Evolutionary conservation across 2,329 filamentous ascomycete genomes (phyloP).

Genomic region (Ophiostoma himal-ulmi): DNA sequence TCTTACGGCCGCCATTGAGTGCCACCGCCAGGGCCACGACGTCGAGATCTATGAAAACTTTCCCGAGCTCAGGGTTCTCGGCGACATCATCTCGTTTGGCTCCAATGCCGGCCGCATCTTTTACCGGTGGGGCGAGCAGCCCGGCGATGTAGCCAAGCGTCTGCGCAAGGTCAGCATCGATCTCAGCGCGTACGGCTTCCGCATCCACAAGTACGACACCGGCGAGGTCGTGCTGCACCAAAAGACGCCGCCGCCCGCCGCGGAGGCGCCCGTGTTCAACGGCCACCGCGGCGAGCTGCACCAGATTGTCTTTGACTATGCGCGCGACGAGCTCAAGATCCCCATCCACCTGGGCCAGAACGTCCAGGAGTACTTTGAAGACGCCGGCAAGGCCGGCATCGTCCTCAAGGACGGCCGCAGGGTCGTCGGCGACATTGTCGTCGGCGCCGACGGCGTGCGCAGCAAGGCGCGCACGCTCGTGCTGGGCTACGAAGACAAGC

Average conservation of each 20-base stretch:
- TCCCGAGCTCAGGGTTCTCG: slow-evolving; percentile 51
- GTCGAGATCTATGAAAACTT: slow-evolving; percentile 56
- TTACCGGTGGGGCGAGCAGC: slow-evolving; percentile 45
- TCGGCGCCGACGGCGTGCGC: slow-evolving; percentile 51
- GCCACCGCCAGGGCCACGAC: slow-evolving; percentile 54
- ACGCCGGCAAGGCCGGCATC: slow-evolving; percentile 47
- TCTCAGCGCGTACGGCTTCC: slow-evolving; percentile 49
- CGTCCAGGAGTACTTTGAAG: slow-evolving; percentile 51
- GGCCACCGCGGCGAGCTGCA: slow-evolving; percentile 58
- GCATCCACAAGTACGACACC: slow-evolving; percentile 55
- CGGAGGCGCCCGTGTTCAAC: slow-evolving; percentile 51
- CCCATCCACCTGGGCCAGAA: slow-evolving; percentile 49
- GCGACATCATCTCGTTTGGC: slow-evolving; percentile 59
- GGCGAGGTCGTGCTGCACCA: slow-evolving; percentile 57
- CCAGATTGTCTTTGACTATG: slow-evolving; percentile 53
- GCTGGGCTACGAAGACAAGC: slow-evolving; percentile 46
- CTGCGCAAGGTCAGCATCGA: slow-evolving; percentile 49
- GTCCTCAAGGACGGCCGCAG: slow-evolving; percentile 22
- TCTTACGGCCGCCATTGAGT: slow-evolving; percentile 58
- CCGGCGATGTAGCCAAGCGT: slow-evolving; percentile 42
- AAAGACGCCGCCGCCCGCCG: slow-evolving; percentile 38
- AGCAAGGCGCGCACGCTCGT: slow-evolving; percentile 48
- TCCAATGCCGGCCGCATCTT: slow-evolving; percentile 58
- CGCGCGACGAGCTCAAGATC: slow-evolving; percentile 48
- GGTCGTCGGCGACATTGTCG: slow-evolving; percentile 43